These are phyloP conservation scores for Chrysanthemum makinoi DNA, from an alignment of 129 eudicot species.

Conservation along the genomic window DNA sequence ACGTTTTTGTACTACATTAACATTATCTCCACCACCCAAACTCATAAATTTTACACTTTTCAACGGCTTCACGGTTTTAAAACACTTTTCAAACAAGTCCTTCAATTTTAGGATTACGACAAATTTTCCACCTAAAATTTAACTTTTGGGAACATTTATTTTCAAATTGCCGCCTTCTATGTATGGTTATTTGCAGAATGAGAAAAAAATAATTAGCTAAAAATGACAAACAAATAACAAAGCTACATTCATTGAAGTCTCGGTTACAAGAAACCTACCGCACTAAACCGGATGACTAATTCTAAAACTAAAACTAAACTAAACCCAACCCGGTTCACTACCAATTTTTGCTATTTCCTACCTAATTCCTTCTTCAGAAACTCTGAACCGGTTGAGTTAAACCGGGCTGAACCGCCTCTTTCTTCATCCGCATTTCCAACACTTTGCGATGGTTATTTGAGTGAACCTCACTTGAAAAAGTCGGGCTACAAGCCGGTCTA, in stretches of 20 bases:
- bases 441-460: conserved; percentile 95
- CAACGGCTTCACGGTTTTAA: conserved; percentile 33
- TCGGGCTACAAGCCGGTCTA: conserved; percentile 94
- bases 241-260: conserved; percentile 57
- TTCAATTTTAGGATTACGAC: neutral
- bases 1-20: conserved; percentile 23
- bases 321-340: conserved; percentile 38
- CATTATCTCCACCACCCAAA: conserved; percentile 29
- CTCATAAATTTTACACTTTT: conserved; percentile 35
- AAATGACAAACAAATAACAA: conserved; percentile 14
- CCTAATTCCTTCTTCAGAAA: conserved; percentile 43
- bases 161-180: neutral
- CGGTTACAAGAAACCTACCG: conserved; percentile 54
- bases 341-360: conserved; percentile 26
- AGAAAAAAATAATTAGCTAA: neutral
- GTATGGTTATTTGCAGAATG: neutral
- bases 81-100: conserved; percentile 3
- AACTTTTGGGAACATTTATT: neutral
- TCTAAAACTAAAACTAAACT: neutral
- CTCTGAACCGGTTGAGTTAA: conserved; percentile 48
- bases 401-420: conserved; percentile 49
- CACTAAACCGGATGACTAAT: conserved; percentile 23
- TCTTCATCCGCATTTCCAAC: conserved; percentile 89
- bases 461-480: conserved; percentile 69
- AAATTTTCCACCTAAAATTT: neutral